A percentile compares a stretch with the other conserved stretches of the same genome.
phyloP scores from a whole-genome alignment of 192 early-diverging fungal species.

The Oehlia diaphana region DNA sequence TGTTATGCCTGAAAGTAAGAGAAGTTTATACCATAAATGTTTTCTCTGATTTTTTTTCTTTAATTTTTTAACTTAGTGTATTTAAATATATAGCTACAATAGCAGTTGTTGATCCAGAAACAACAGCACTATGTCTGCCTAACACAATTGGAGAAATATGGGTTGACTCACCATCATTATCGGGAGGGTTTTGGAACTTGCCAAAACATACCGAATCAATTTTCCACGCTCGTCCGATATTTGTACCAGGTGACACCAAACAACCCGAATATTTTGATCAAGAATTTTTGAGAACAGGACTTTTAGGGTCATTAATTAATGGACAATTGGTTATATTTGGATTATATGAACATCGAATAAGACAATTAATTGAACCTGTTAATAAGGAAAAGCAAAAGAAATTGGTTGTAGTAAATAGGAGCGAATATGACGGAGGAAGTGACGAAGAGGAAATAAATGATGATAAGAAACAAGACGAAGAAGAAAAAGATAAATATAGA shows the following conservation, averaged over 20 bases:
- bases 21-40: not conserved
- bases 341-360: slow-evolving; percentile 74
- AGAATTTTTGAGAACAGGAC: slow-evolving; percentile 75
- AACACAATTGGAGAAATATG: slow-evolving; percentile 86
- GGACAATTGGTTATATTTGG: slow-evolving; percentile 78
- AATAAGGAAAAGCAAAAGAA: not conserved
- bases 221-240: slow-evolving; percentile 65
- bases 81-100: slow-evolving; percentile 50
- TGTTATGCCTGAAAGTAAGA: slow-evolving; percentile 57
- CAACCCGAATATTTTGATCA: slow-evolving; percentile 59
- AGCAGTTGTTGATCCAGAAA: slow-evolving; percentile 81
- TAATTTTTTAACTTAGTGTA: not conserved
- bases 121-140: slow-evolving; percentile 68
- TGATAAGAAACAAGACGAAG: slow-evolving; percentile 35
- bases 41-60: not conserved
- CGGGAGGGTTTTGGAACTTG: slow-evolving; percentile 76
- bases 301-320: slow-evolving; percentile 68
- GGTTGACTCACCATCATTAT: slow-evolving; percentile 72
- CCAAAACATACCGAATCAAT: slow-evolving; percentile 73
- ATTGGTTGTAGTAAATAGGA: slow-evolving; percentile 17
- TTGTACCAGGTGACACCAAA: slow-evolving; percentile 49
- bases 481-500: slow-evolving; percentile 34
- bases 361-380: slow-evolving; percentile 41
- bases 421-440: slow-evolving; percentile 36
- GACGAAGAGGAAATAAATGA: slow-evolving; percentile 40